Evolutionary conservation across 352 stramenopile genomes (phyloP), one percentile per base, ranked within the genome.

Genomic region (Phytophthora pseudosyringae): DNA sequence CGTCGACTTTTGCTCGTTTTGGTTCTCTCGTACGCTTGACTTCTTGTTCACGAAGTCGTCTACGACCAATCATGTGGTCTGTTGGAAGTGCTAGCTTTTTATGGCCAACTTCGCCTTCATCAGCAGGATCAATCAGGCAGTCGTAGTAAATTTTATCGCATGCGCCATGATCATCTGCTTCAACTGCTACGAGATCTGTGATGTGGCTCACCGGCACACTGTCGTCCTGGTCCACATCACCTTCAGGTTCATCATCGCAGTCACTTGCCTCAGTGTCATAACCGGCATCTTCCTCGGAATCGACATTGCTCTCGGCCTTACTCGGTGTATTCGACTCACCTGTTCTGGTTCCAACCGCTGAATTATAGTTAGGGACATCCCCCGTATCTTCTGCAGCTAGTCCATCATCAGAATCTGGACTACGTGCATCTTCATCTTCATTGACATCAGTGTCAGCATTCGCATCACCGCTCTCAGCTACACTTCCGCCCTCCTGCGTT

Each of bases 401-500:
- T 12, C 29, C 15, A 35, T 18, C 8, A 4, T 38, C 5, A 18
- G 26, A 21, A 12, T 50, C 21, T 15, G 25, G 11, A 50, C 21
- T 50, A 35, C 11, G 43, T 11, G 15, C 29, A 44, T 43, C 39
- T 32, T 31, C n/a, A 32, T 21, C 21, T 21, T 21, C 21, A 21
- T 21, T 21, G 21, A 21, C 21, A 21, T 21, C 21, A 21, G 21
- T 21, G 21, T 21, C 21, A 21, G 21, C 21, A 21, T 21, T 2
- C 21, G 2, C 21, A 21, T 21, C 2, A 2, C 2, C 21, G 21
- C 21, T 21, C 21, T 21, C 21, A 21, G 33, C 51, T 49, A 44
- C 52, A 41, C 41, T 33, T 35, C 15, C 49, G 35, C 49, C 32
- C 33, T 46, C 21, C 52, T 60, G n/a, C 52, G 52, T 60, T 60